A percentile compares a stretch with the other conserved stretches of the same genome.
phyloP scores from a whole-genome alignment of 805 yeast genomes.

The Wickerhamomyces xylosicus region DNA sequence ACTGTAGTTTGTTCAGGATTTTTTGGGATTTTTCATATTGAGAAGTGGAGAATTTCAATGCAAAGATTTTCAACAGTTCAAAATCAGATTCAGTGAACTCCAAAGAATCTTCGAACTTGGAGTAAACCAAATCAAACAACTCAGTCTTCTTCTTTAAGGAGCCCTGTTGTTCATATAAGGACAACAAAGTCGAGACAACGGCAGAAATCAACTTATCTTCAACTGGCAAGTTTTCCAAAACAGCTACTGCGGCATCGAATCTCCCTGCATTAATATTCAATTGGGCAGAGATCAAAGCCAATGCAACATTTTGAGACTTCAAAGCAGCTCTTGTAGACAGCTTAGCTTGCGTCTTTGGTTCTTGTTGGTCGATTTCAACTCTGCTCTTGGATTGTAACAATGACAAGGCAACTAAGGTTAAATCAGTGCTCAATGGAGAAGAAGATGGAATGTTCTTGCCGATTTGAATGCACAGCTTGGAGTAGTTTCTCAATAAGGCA shows the following conservation, averaged over 20 bases:
- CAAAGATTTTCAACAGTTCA: slow-evolving; percentile 23
- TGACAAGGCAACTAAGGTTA: slow-evolving; percentile 7
- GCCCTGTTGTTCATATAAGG: slow-evolving; percentile 37
- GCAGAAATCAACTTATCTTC: slow-evolving; percentile 28
- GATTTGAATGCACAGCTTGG: slow-evolving; percentile 10
- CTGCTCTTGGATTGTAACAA: slow-evolving; percentile 8
- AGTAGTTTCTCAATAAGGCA: slow-evolving; percentile 13
- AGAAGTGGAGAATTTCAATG: slow-evolving; percentile 24
- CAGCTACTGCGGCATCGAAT: slow-evolving; percentile 22
- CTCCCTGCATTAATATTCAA: slow-evolving; percentile 21
- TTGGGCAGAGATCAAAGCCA: slow-evolving; percentile 26
- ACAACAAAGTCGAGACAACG: slow-evolving; percentile 36
- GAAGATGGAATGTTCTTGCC: slow-evolving; percentile 11
- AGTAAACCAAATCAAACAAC: slow-evolving; percentile 23
- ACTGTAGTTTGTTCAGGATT: slow-evolving; percentile 19
- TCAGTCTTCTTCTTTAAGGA: slow-evolving; percentile 23
- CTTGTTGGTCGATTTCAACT: slow-evolving; percentile 8
- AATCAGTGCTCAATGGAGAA: slow-evolving; percentile 3
- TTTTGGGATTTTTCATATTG: slow-evolving; percentile 5
- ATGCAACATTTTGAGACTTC: slow-evolving; percentile 20
- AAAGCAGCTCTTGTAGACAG: slow-evolving; percentile 25
- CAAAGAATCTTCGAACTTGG: slow-evolving; percentile 7
- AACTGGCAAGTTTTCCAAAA: slow-evolving; percentile 25
- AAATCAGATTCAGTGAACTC: slow-evolving; percentile 10
- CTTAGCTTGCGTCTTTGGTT: slow-evolving; percentile 17